Conservation (phyloP, 1,139 yeast genomes). For the Protomyces arabidopsidicola region DNA sequence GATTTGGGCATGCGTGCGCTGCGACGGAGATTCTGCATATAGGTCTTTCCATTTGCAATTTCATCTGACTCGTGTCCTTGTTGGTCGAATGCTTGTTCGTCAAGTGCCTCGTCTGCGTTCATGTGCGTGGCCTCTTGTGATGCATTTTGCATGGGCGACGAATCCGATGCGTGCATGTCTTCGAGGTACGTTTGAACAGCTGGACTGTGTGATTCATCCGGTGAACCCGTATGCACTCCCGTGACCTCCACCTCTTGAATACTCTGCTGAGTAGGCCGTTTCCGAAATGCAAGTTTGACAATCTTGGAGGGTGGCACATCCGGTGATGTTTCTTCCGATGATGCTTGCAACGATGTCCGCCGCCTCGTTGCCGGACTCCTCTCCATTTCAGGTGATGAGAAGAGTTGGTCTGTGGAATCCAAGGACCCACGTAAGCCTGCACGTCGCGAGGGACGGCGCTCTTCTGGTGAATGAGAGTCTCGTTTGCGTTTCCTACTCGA, state of each 20-base stretch:
- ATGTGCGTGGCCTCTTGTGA: background rate
- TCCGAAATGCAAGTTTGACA: background rate
- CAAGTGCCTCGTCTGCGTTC: background rate
- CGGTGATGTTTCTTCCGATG: background rate
- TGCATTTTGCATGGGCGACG: too few species aligned
- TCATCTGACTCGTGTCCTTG: background rate
- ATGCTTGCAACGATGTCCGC: background rate
- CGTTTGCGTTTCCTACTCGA: slow-evolving; percentile 14
- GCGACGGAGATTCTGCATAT: background rate
- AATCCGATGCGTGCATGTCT: background rate
- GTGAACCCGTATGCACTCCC: background rate
- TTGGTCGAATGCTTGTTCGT: background rate
- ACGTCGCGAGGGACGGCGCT: background rate
- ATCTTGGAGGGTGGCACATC: background rate
- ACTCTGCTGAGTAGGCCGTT: background rate
- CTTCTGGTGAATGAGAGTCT: slow-evolving; percentile 17
- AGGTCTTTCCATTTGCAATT: background rate
- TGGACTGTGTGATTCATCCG: background rate
- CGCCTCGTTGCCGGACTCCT: background rate
- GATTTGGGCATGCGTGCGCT: background rate
- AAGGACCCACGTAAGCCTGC: slow-evolving; percentile 10
- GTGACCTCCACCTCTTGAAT: background rate
- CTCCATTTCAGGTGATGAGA: background rate
- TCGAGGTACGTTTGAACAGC: background rate
- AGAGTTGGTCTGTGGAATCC: background rate